These are phyloP conservation scores for Tanozyma kutaoensis DNA, from an alignment of 805 yeast genomes.

Conservation along the genomic window DNA sequence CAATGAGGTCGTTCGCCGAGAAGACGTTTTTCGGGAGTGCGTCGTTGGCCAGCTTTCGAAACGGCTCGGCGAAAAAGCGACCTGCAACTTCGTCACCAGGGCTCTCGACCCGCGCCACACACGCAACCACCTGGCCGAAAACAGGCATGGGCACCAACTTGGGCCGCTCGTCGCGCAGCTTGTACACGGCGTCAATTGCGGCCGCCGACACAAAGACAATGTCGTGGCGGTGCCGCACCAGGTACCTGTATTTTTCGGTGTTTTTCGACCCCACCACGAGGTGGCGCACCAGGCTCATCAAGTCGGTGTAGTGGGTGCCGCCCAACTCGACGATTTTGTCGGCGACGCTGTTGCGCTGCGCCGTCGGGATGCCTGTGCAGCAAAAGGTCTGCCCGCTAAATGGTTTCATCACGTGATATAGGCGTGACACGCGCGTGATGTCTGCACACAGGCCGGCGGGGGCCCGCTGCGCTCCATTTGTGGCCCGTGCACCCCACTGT, in stretches of 20 bases:
- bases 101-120: conserved; percentile 26
- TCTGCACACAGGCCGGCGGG: neutral
- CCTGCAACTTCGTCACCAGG: conserved; percentile 4
- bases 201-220: conserved; percentile 39
- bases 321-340: conserved; percentile 41
- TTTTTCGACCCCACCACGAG: conserved; percentile 45
- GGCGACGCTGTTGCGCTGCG: conserved; percentile 28
- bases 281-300: conserved; percentile 48
- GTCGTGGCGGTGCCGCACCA: conserved; percentile 39
- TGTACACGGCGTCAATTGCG: conserved; percentile 29
- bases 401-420: conserved; percentile 22
- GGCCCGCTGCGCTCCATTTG: neutral
- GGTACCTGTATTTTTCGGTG: conserved; percentile 42
- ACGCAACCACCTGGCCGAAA: conserved; percentile 31
- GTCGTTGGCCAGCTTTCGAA: conserved; percentile 8
- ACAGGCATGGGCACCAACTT: too few species aligned
- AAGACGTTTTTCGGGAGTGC: conserved; percentile 6
- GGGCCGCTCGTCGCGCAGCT: too few species aligned
- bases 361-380: conserved; percentile 37
- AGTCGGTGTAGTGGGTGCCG: conserved; percentile 40
- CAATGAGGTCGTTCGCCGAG: conserved; percentile 15
- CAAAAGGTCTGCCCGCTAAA: conserved; percentile 39
- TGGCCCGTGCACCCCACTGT: neutral
- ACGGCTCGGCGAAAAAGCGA: conserved; percentile 8
- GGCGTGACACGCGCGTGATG: neutral